Base-by-base conservation (phyloP, 495 filamentous ascomycete genomes). In the Parmelia sp. region DNA sequence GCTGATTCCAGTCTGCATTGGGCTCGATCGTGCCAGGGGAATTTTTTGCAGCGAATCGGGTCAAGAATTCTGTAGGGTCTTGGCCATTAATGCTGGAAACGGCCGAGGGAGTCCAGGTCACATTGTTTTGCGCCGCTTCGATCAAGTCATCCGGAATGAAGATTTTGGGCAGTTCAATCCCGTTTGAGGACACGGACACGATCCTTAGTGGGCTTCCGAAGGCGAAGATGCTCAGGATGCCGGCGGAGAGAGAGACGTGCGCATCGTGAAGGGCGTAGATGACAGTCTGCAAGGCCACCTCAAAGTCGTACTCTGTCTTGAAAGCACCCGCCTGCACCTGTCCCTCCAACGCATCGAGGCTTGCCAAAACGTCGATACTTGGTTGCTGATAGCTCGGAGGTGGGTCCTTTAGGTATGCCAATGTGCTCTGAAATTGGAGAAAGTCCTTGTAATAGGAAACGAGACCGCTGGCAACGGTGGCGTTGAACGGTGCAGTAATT, bases 361-460 rank as follows among this genome's bases (percentile, higher is more conserved):
- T 77, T 10, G 70, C 74, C 10, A 79, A 9, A 7, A 86, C 69
- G 68, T 87, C 84, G 14, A 81, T 70, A 4, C 76, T 64, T 4
- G 81, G 83, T 67, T 84, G 80, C 40, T 80, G 76, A 70, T 86
- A 87, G 21, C 75, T 77, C 21, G 74, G 61, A 2, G 84, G 83
- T 14, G 84, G 84, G 39, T 78, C 75, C 70, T 82, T 84, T 12
- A 86, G 73, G 69, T 82, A 82, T 25, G 77, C 75, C 23, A 84
- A 57, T 0, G 83, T 86, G 36, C 75, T 81, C 63, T 86, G 84
- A 57, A 85, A 85, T 68, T 86, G 77, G 2, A 86, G 66, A 5
- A 79, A 80, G 49, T 84, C 79, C 62, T 79, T 81, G 58, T 78
- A 82, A 68, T 86, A 84, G 29, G 72, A 68, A 23, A 86, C 37